phyloP scores from a whole-genome alignment of 179 eudicot genomes.

The Heliamphora pulchella region DNA sequence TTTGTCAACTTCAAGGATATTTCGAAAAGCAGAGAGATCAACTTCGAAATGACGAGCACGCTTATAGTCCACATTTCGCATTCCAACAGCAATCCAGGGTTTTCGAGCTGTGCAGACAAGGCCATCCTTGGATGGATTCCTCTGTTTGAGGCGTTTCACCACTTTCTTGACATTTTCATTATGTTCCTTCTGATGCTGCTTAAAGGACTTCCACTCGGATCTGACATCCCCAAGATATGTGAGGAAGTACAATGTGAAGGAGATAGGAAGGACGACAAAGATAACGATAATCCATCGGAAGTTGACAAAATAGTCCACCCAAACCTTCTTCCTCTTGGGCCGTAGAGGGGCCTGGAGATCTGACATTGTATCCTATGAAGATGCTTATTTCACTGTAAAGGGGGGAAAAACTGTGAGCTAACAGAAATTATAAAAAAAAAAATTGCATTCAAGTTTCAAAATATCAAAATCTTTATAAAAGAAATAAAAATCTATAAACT shows the following conservation, averaged over 20 bases:
- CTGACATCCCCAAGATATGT: constrained; percentile 71
- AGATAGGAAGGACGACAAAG: constrained; percentile 79
- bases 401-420: neutral
- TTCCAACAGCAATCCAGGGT: constrained; percentile 91
- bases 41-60: constrained; percentile 92
- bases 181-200: constrained; percentile 77
- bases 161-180: constrained; percentile 84
- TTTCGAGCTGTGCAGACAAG: constrained; percentile 90
- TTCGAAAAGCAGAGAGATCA: constrained; percentile 80
- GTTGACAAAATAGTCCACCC: constrained; percentile 79
- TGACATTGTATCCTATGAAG: constrained; percentile 35
- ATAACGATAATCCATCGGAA: constrained; percentile 89
- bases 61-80: constrained; percentile 94
- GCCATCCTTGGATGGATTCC: constrained; percentile 79
- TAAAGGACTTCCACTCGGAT: constrained; percentile 71
- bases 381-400: constrained; percentile 27
- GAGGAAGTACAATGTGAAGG: constrained; percentile 64
- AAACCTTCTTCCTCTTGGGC: constrained; percentile 74
- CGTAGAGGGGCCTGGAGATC: constrained; percentile 67
- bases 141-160: constrained; percentile 63
- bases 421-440: neutral
- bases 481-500: neutral
- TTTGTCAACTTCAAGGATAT: constrained; percentile 60
- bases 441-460: neutral
- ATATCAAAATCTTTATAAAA: neutral